These are phyloP conservation scores for Ananas comosus DNA, from an alignment of 176 grass and related monocot genomes.

Conservation along the genomic window DNA sequence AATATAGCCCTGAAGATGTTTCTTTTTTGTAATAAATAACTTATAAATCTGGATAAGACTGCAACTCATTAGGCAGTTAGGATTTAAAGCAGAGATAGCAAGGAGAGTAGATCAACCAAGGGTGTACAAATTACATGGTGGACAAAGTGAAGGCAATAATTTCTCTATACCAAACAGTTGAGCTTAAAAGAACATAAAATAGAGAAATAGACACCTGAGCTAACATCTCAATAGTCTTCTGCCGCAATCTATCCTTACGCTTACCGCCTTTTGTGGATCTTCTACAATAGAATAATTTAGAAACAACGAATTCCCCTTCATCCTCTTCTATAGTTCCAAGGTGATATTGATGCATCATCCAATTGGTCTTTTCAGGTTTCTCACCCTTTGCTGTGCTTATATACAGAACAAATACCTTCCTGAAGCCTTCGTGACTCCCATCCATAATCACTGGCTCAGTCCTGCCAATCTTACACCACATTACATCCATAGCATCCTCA, in stretches of 20 bases:
- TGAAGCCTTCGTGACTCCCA: constrained; percentile 41
- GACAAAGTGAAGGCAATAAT: background rate
- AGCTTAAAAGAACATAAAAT: background rate
- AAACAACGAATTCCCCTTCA: constrained; percentile 50
- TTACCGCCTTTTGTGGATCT: background rate
- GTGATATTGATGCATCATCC: constrained; percentile 62
- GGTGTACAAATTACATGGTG: background rate
- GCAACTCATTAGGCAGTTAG: too few relatives aligned
- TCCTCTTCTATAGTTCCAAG: constrained; percentile 25
- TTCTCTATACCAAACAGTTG: background rate
- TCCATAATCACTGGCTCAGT: constrained; percentile 39
- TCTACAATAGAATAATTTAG: constrained; percentile 45
- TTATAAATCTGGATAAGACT: too few relatives aligned
- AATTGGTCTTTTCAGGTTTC: constrained; percentile 33
- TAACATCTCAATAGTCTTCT: background rate
- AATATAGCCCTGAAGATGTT: too few relatives aligned
- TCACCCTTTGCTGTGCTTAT: constrained; percentile 11
- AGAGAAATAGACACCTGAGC: constrained; percentile 19
- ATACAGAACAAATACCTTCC: constrained; percentile 49
- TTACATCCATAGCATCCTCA: constrained; percentile 7
- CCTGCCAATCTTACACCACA: constrained; percentile 43
- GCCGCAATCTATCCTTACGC: constrained; percentile 6
- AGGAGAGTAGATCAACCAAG: too few relatives aligned
- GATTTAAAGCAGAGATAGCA: too few relatives aligned
- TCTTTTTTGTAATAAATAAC: too few relatives aligned